Percentiles rank a stretch among this genome's conserved stretches.
phyloP scores from a whole-genome alignment of 192 early-diverging fungal species.

The Thoreauomyces humboldtii region DNA sequence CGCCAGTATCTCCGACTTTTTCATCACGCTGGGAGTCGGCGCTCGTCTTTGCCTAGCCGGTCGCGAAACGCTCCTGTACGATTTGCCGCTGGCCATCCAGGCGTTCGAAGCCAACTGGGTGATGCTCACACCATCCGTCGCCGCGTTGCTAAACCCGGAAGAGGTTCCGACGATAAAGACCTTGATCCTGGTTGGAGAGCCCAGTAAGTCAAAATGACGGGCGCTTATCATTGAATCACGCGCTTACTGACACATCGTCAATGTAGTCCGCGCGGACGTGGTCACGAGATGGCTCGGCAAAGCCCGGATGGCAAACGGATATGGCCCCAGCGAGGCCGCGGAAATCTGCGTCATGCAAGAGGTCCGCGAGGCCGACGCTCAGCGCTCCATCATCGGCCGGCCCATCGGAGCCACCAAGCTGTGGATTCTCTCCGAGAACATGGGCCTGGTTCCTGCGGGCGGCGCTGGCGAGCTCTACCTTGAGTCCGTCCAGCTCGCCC shows the following conservation, averaged over 20 bases:
- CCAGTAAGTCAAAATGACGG: background rate
- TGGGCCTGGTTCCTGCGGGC: conserved; percentile 33
- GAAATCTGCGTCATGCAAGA: conserved; percentile 14
- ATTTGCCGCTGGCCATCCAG: background rate
- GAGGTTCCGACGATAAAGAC: background rate
- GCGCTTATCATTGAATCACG: no score
- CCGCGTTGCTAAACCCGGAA: background rate
- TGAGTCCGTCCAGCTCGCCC: conserved; percentile 23
- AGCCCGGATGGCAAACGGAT: conserved; percentile 2
- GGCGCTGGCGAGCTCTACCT: conserved; percentile 41
- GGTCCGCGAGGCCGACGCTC: conserved; percentile 1
- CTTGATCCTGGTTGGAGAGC: conserved; percentile 9
- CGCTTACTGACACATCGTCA: conserved; percentile 1
- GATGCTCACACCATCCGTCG: conserved; percentile 13
- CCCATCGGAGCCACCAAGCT: conserved; percentile 6
- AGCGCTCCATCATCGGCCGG: conserved; percentile 16
- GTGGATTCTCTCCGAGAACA: conserved; percentile 1
- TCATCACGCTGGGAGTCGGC: conserved; percentile 3
- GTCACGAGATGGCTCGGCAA: background rate
- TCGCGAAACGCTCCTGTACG: background rate
- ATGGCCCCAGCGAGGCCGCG: conserved; percentile 28
- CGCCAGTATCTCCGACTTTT: conserved; percentile 12
- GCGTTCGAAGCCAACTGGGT: background rate
- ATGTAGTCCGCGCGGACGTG: background rate
- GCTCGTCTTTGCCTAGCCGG: background rate